A percentile compares a stretch with the other conserved stretches of the same genome.
These are phyloP conservation scores for Triticum turgidum DNA, from an alignment of 176 grass and related monocot genomes.

Conservation along the genomic window DNA sequence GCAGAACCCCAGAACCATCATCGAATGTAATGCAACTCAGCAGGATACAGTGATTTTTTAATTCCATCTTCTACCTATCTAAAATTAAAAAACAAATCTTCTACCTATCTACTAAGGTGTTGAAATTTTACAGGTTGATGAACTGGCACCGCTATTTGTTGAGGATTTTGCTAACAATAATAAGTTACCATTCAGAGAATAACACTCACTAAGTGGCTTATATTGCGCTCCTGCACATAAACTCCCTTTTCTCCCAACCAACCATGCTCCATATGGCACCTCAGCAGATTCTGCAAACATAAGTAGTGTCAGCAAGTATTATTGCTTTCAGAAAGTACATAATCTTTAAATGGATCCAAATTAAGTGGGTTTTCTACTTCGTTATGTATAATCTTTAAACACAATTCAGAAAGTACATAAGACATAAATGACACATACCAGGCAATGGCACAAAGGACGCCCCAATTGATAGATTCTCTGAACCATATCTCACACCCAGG, in stretches of 20 bases:
- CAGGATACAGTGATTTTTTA: neutral
- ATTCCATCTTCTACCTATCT: neutral
- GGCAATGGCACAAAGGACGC: slow-evolving; percentile 80
- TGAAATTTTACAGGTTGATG: neutral
- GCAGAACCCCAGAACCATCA: neutral
- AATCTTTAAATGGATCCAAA: slow-evolving; percentile 23
- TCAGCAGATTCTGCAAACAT: slow-evolving; percentile 55
- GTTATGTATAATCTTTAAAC: slow-evolving; percentile 27
- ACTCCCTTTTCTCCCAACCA: slow-evolving; percentile 66
- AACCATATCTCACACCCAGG: slow-evolving; percentile 86
- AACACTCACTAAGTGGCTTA: slow-evolving; percentile 67
- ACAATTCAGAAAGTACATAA: slow-evolving; percentile 20
- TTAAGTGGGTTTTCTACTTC: slow-evolving; percentile 11
- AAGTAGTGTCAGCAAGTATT: slow-evolving; percentile 22
- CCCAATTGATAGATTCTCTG: slow-evolving; percentile 83
- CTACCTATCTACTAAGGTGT: neutral
- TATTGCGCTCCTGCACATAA: slow-evolving; percentile 73
- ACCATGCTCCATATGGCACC: slow-evolving; percentile 65
- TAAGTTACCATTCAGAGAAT: neutral
- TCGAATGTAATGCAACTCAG: neutral
- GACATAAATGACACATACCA: slow-evolving; percentile 41
- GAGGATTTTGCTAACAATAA: neutral
- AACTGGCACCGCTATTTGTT: neutral
- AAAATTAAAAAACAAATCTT: too few species aligned
- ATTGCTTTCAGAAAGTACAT: too few species aligned